These are phyloP conservation scores for Neopestalotiopsis sp. DNA, from an alignment of 2,329 filamentous ascomycete species.

Conservation along the genomic window DNA sequence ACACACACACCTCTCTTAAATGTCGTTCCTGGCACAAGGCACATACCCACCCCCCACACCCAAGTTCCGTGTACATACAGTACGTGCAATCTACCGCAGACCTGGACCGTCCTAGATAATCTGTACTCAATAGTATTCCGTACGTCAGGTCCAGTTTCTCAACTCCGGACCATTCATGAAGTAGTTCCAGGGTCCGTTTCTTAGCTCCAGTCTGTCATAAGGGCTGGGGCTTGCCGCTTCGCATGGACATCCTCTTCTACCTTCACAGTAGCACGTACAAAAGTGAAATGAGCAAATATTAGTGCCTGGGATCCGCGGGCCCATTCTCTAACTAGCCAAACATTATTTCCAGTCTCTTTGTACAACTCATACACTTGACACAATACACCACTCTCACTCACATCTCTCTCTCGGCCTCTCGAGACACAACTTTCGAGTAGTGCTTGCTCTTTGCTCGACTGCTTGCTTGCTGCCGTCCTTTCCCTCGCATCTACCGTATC, in stretches of 20 bases:
- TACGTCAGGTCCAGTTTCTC: not conserved
- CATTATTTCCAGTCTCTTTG: constrained; percentile 8
- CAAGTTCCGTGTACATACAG: not conserved
- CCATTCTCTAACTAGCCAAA: constrained; percentile 7
- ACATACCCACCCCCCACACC: not conserved
- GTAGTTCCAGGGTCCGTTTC: constrained; percentile 12
- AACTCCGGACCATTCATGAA: not conserved
- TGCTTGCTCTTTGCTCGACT: not conserved
- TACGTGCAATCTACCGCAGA: constrained; percentile 16
- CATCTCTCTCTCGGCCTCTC: not conserved
- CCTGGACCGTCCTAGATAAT: not conserved
- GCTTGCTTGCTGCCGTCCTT: not conserved
- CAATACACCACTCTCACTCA: not conserved
- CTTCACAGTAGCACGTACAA: constrained; percentile 1
- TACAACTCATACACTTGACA: constrained; percentile 4
- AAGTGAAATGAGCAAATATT: constrained; percentile 21
- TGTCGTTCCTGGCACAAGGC: not conserved
- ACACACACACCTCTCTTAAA: constrained; percentile 4
- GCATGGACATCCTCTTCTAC: constrained; percentile 16
- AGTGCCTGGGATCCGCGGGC: constrained; percentile 19
- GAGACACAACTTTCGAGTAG: not conserved
- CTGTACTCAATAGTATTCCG: not conserved
- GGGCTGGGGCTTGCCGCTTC: constrained; percentile 22
- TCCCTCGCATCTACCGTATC: not conserved
- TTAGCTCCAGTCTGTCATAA: constrained; percentile 16